Conservation (phyloP, 1,139 yeast species). For the Meyerozyma athensensis region DNA sequence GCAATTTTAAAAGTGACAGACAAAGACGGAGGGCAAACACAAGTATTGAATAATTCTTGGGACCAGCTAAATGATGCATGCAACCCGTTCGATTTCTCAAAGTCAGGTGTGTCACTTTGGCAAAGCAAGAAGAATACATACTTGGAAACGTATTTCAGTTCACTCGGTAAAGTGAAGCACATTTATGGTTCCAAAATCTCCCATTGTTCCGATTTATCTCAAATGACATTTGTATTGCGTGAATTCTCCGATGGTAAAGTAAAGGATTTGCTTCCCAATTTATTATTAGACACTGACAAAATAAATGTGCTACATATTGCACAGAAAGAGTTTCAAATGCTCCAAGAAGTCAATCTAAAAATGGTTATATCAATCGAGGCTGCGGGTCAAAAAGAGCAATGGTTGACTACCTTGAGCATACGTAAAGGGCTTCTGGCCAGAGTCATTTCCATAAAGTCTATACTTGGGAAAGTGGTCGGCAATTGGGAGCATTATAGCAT, state of each 20-base stretch:
- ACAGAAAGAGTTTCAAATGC: neutral
- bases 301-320: conserved; percentile 13
- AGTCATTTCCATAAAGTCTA: neutral
- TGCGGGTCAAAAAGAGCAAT: neutral
- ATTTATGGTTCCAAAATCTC: conserved; percentile 18
- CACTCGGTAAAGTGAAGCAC: conserved; percentile 19
- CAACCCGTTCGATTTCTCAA: conserved; percentile 31
- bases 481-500: conserved; percentile 1
- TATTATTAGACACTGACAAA: conserved; percentile 23
- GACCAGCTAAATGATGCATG: conserved; percentile 24
- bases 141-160: conserved; percentile 19
- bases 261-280: conserved; percentile 22
- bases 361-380: neutral
- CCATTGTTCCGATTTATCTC: neutral
- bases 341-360: neutral
- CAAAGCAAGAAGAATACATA: conserved; percentile 19
- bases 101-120: conserved; percentile 32
- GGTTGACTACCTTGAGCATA: neutral
- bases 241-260: conserved; percentile 23
- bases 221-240: conserved; percentile 10
- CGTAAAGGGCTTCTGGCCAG: neutral
- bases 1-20: conserved; percentile 26
- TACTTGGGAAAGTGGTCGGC: neutral
- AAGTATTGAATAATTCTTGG: conserved; percentile 38
- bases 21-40: conserved; percentile 37